Base-by-base conservation (phyloP, 257 asterid genomes). In the Vinca minor region DNA sequence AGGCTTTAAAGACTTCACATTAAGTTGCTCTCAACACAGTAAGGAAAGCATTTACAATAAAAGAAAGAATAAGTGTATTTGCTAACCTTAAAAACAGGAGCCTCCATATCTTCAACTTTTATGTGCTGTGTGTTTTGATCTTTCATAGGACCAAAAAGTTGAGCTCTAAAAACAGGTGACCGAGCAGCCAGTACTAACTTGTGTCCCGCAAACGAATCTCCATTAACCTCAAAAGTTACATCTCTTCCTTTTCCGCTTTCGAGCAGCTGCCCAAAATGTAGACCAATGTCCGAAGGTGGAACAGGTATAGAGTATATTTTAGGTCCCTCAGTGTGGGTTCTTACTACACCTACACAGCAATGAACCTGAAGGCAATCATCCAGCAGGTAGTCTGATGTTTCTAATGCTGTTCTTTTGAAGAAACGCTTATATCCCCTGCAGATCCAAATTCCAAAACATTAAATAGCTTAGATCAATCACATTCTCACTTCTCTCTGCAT, bases 371-470 rank as follows among this genome's bases (percentile, higher is more conserved):
- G 93, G 70, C 91, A 86, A 69, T 92, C 98, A 79, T 89, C 93
- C 73, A 81, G 83, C 73, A 92, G 85, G 78, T 82, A 89, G 70
- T 89, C 95, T 5, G 98, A 92, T 68, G 86, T 20, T 69, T 92
- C 98, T 79, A 92, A 68, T 46, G 85, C 72, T 25, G 83, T 73
- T 83, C 95, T 82, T 76, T 84, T 89, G 68, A 70, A 85, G 72
- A 92, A 92, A 0, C 91, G 81, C 67, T 92, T 89, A 77, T 88
- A 92, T 2, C 98, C 98, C 98, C 98, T 92, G 85, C 77, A 79
- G 25, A 73, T 62, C 68, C 54, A 73, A 67, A 68, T 45, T 29
- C 3, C 11, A 63, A 64, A 41, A 18, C 34, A 52, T 36, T 32
- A 70, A 35, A 54, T 13, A 3, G 31, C 2, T 26, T 21, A 15